Conservation (phyloP, 1,284 basidiomycete genomes). For the Pseudozyma pruni region DNA sequence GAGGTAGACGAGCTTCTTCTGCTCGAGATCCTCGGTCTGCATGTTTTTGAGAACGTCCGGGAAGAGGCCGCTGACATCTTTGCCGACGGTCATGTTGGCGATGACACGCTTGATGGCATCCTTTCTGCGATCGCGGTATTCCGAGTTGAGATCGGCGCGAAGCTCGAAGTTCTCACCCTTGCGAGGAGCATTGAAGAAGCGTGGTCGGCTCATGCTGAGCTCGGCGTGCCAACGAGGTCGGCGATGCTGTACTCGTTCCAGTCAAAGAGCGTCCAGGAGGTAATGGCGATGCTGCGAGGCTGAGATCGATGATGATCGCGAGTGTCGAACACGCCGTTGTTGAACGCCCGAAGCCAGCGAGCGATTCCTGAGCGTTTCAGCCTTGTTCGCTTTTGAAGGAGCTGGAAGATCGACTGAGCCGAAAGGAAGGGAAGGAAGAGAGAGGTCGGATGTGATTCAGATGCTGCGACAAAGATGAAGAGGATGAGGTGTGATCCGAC, state of each 20-base stretch:
- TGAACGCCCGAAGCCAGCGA: too few relatives aligned
- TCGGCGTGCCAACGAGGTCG: slow-evolving; percentile 5
- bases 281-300: too few relatives aligned
- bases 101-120: slow-evolving; percentile 90
- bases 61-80: slow-evolving; percentile 94
- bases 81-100: slow-evolving; percentile 94
- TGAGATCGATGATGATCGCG: too few relatives aligned
- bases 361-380: too few relatives aligned
- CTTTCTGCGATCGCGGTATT: slow-evolving; percentile 92
- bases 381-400: too few relatives aligned
- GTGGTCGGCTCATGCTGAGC: slow-evolving; percentile 60
- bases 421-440: too few relatives aligned
- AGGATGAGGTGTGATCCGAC: too few relatives aligned
- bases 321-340: too few relatives aligned
- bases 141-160: slow-evolving; percentile 78
- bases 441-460: slow-evolving; percentile 1
- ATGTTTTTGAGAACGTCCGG: slow-evolving; percentile 96
- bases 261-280: too few relatives aligned
- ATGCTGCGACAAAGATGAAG: neutral
- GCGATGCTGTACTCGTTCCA: too few relatives aligned
- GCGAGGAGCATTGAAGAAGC: slow-evolving; percentile 67
- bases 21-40: slow-evolving; percentile 90
- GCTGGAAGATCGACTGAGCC: too few relatives aligned
- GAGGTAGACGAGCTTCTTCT: slow-evolving; percentile 96
- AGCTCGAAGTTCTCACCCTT: slow-evolving; percentile 67